Evolutionary conservation across 768 basidiomycete species (phyloP), one percentile per base, ranked within the genome.

Genomic region (Amanita exitialis): DNA sequence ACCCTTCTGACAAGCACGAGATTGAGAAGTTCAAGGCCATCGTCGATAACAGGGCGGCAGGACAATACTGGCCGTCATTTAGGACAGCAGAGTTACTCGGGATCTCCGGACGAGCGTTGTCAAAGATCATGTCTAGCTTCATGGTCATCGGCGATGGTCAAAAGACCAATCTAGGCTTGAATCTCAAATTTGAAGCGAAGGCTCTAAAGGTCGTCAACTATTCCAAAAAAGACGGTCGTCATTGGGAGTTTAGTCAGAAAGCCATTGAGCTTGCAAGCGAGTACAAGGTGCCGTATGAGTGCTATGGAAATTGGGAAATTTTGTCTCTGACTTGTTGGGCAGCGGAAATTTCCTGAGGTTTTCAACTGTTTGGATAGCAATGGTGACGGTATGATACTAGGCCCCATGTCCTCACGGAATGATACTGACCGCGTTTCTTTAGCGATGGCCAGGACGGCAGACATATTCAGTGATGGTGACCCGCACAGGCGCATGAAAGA

Each of bases 121-220:
- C 93, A 9, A 89, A 83, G 66, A 90, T 99, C 57, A 90, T 91
- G 0, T 94, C 95, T 9, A 95, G 89, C 61, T 83, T 97, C 61
- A 83, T 97, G 82, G 89, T 97, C 37, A 65, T 90, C 51, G 79
- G 78, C 0, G 90, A 90, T 59, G 77, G 77, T 7, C 74, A 78
- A 52, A 97, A 96, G 70, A 78, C 76, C 50, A 98, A 99, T 62
- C 68, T 98, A 27, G 96, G 96, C 2, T 76, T 99, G 37, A 90
- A 89, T 62, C 77, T 99, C 57, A 99, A 99, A 64, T 99, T 96
- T 55, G 96, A 99, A 61, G 88, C 81, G 10, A 98, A 96, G 67
- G 78, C 82, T 8, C 65, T 92, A 59, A 99, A 98, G 67, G 96
- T 99, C 1, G 74, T 96, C 41, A 88, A 90, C 54, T 97, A 96